These are phyloP conservation scores for Macroventuria anomochaeta DNA, from an alignment of 2,329 filamentous ascomycete genomes.

Conservation along the genomic window DNA sequence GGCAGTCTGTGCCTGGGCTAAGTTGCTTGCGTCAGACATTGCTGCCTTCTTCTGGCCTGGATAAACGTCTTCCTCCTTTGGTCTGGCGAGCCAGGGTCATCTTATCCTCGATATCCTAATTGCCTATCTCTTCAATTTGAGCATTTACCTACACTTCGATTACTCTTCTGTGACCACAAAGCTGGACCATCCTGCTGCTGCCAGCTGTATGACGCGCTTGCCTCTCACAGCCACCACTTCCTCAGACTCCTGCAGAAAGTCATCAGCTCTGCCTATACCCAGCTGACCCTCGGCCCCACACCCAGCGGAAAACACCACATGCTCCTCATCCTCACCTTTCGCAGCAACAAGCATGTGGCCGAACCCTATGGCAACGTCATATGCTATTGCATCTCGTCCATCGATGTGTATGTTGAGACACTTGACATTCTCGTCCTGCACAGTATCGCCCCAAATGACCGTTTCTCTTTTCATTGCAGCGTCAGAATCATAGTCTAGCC, in stretches of 20 bases:
- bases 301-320: slow-evolving; percentile 36
- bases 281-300: slow-evolving; percentile 35
- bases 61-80: background rate
- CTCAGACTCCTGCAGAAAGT: slow-evolving; percentile 29
- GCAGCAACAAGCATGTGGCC: slow-evolving; percentile 41
- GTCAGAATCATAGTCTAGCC: background rate
- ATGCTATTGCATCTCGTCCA: slow-evolving; percentile 25
- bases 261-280: slow-evolving; percentile 17
- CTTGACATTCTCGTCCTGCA: slow-evolving; percentile 41
- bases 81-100: background rate
- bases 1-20: too few species aligned
- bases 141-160: background rate
- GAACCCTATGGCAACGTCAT: slow-evolving; percentile 37
- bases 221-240: slow-evolving; percentile 30
- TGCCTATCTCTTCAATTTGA: background rate
- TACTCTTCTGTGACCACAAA: slow-evolving; percentile 19
- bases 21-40: background rate
- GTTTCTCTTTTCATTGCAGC: background rate
- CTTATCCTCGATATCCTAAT: background rate
- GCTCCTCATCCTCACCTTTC: background rate
- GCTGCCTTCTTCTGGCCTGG: background rate
- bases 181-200: slow-evolving; percentile 37
- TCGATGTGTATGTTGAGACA: slow-evolving; percentile 30
- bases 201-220: slow-evolving; percentile 26
- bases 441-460: slow-evolving; percentile 10